Percentiles rank a stretch among this genome's conserved stretches.
Conservation (phyloP, 2,329 filamentous ascomycete species). For the Apiospora malaysiana region DNA sequence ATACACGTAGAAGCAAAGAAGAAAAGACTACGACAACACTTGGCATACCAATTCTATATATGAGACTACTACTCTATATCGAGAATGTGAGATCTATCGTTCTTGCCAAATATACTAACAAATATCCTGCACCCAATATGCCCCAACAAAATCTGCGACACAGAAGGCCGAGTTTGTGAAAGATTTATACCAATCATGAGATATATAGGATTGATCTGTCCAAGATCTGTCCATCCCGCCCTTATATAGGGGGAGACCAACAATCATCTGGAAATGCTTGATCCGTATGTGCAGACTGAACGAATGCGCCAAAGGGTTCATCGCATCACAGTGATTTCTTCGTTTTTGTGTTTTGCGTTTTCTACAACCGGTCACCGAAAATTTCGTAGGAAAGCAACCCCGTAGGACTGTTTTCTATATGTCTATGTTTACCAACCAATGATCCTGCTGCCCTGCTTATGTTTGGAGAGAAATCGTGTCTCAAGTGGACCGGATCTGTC, state of each 20-base stretch:
- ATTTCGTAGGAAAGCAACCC: constrained; percentile 22
- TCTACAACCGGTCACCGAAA: constrained; percentile 11
- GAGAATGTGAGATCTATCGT: neutral
- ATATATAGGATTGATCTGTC: neutral
- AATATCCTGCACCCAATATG: neutral
- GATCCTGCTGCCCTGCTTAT: constrained; percentile 9
- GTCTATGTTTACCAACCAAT: constrained; percentile 19
- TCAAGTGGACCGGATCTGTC: neutral
- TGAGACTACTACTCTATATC: neutral
- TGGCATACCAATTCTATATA: neutral
- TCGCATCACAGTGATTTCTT: neutral
- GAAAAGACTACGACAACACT: too few relatives aligned
- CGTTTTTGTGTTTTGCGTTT: too few relatives aligned
- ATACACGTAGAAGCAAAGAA: too few relatives aligned
- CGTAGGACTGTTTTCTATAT: constrained; percentile 23
- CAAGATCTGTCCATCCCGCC: neutral
- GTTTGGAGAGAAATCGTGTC: neutral
- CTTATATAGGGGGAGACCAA: neutral
- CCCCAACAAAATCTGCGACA: neutral
- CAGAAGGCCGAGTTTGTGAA: neutral
- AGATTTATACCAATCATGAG: neutral
- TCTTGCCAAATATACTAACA: neutral
- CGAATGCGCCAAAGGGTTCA: too few relatives aligned
- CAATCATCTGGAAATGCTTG: neutral
- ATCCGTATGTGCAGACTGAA: neutral